Evolutionary conservation across 2,329 filamentous ascomycete genomes (phyloP).

Genomic region (Cercospora beticola): DNA sequence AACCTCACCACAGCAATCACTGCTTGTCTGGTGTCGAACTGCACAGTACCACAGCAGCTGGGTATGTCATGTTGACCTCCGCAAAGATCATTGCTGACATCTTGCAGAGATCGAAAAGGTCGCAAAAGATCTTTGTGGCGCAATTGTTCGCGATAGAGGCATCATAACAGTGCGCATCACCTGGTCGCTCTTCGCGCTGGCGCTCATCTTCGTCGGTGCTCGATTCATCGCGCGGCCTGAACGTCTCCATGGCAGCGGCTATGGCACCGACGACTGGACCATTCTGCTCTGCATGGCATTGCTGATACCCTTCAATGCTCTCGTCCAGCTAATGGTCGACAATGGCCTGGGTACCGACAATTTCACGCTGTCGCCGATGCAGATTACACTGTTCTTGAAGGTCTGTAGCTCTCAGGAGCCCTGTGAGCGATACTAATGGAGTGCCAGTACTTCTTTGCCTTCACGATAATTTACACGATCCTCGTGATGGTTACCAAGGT

Average conservation of each 20-base stretch:
- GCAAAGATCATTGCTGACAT: not conserved
- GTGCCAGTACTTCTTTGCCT: constrained; percentile 22
- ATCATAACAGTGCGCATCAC: constrained; percentile 13
- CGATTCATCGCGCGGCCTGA: constrained; percentile 23
- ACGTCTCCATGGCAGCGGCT: constrained; percentile 23
- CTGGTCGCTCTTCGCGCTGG: constrained; percentile 23
- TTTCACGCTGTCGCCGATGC: constrained; percentile 19
- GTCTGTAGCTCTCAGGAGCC: constrained; percentile 1
- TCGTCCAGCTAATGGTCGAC: constrained; percentile 24
- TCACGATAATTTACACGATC: constrained; percentile 24
- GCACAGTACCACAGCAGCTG: constrained; percentile 24
- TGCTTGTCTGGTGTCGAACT: constrained; percentile 23
- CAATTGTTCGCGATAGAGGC: constrained; percentile 16
- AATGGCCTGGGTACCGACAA: constrained; percentile 23
- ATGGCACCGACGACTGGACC: constrained; percentile 26
- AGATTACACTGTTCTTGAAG: constrained; percentile 22
- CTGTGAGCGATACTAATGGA: not conserved
- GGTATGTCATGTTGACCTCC: constrained; percentile 1
- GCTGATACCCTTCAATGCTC: constrained; percentile 19
- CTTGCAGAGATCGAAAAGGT: constrained; percentile 17
- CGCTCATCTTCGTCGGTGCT: constrained; percentile 21
- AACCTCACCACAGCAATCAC: constrained; percentile 24
- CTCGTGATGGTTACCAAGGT: constrained; percentile 25
- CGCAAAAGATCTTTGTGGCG: constrained; percentile 23
- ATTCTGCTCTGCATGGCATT: constrained; percentile 20